Percentiles rank a stretch among this genome's conserved stretches.
phyloP scores from a whole-genome alignment of 495 filamentous ascomycete species.

The Penicillium longicatenatum region DNA sequence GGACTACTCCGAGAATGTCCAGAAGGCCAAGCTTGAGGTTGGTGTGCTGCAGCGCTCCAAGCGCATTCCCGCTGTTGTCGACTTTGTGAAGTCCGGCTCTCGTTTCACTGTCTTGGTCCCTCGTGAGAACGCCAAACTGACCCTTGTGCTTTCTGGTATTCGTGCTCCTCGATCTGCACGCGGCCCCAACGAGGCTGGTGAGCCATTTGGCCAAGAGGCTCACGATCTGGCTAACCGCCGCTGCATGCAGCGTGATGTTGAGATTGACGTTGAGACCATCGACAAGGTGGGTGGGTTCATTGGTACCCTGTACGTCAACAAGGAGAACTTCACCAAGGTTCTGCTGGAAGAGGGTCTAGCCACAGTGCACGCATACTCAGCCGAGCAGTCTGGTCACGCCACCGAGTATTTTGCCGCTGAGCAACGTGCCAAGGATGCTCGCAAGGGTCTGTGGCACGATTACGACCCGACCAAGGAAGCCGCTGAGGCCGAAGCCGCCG shows the following conservation, averaged over 20 bases:
- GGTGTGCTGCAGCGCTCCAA: constrained; percentile 84
- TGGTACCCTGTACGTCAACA: constrained; percentile 88
- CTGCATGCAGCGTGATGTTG: constrained; percentile 92
- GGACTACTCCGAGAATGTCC: constrained; percentile 88
- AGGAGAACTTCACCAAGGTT: constrained; percentile 92
- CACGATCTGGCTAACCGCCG: constrained; percentile 85
- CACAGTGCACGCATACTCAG: constrained; percentile 89
- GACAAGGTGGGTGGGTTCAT: constrained; percentile 99
- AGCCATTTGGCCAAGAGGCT: constrained; percentile 95
- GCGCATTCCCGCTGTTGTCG: constrained; percentile 91
- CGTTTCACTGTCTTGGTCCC: constrained; percentile 93
- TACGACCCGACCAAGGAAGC: constrained; percentile 83
- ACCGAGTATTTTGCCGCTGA: constrained; percentile 87
- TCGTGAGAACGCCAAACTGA: constrained; percentile 91
- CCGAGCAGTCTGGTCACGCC: constrained; percentile 89
- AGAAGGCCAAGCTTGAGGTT: constrained; percentile 93
- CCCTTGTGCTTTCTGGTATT: constrained; percentile 91
- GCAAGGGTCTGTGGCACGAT: constrained; percentile 89
- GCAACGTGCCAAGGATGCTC: constrained; percentile 79
- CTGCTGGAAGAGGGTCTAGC: constrained; percentile 94
- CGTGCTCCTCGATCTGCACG: constrained; percentile 88
- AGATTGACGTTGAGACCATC: constrained; percentile 91
- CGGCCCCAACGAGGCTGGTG: constrained; percentile 74
- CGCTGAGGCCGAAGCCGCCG: constrained; percentile 51
- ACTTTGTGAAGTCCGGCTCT: constrained; percentile 95